Evolutionary conservation across 331 rosid species (phyloP).

Genomic region (Pyrus hybrid): DNA sequence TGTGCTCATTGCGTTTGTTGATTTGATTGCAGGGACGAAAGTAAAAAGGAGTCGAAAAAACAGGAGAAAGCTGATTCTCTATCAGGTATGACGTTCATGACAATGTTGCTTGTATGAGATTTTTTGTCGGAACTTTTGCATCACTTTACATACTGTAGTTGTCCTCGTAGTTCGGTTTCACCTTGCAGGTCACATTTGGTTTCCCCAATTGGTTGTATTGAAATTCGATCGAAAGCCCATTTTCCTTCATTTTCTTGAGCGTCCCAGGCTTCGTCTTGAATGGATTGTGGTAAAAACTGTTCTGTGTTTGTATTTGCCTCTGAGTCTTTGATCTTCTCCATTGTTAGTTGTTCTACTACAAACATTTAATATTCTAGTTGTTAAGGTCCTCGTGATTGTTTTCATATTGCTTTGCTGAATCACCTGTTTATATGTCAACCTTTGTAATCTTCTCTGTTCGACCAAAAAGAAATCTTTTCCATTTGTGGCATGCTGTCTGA

Average conservation of each 20-base stretch:
- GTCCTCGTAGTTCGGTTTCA: constrained; percentile 69
- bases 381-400: neutral
- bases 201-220: constrained; percentile 74
- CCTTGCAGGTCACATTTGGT: constrained; percentile 72
- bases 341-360: neutral
- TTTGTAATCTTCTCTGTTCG: neutral
- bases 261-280: constrained; percentile 56
- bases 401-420: neutral
- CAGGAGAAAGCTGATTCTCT: constrained; percentile 21
- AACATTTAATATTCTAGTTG: neutral
- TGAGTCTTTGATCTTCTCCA: neutral
- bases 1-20: neutral
- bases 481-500: neutral
- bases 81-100: constrained; percentile 31
- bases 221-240: constrained; percentile 68
- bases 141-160: neutral
- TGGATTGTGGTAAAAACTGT: neutral
- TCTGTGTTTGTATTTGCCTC: neutral
- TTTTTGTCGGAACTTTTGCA: constrained; percentile 1
- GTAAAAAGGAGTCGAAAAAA: constrained; percentile 18
- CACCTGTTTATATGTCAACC: neutral
- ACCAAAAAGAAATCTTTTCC: neutral
- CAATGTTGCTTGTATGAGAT: neutral
- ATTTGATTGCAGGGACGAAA: constrained; percentile 16
- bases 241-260: constrained; percentile 73